A percentile compares a stretch with the other conserved stretches of the same genome.
Evolutionary conservation across 805 yeast genomes (phyloP).

Genomic region (Blastobotrys attinorum): DNA sequence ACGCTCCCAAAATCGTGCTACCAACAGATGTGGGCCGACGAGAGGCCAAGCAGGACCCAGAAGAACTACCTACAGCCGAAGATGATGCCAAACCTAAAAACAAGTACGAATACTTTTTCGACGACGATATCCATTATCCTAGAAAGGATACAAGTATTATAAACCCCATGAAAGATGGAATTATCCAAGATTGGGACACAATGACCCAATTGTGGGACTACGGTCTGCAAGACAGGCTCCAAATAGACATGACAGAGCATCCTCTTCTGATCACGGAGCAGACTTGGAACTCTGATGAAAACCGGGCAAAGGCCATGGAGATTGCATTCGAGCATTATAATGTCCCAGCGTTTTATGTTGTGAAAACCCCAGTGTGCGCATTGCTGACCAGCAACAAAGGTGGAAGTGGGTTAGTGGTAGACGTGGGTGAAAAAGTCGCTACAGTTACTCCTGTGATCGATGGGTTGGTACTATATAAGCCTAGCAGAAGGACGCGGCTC

Average conservation of each 20-base stretch:
- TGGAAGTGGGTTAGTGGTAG: conserved; percentile 49
- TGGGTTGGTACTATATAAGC: conserved; percentile 30
- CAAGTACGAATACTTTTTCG: conserved; percentile 15
- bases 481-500: conserved; percentile 57
- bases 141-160: conserved; percentile 15
- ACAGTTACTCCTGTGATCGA: conserved; percentile 40
- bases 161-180: conserved; percentile 18
- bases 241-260: conserved; percentile 51
- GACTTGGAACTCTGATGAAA: conserved; percentile 65
- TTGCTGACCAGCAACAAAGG: conserved; percentile 80
- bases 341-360: conserved; percentile 75
- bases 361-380: conserved; percentile 78
- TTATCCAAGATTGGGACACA: conserved; percentile 68
- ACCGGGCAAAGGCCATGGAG: conserved; percentile 66
- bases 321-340: conserved; percentile 57
- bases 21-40: conserved; percentile 41
- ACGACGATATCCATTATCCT: conserved; percentile 14
- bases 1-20: conserved; percentile 63
- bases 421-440: conserved; percentile 65
- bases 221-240: conserved; percentile 44
- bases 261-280: conserved; percentile 84
- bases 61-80: conserved; percentile 3
- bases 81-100: conserved; percentile 3
- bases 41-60: conserved; percentile 7
- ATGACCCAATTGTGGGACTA: conserved; percentile 66